Percentiles rank a stretch among this genome's conserved stretches.
Conservation (phyloP, 441 rosid genomes). For the Daphne laureola region DNA sequence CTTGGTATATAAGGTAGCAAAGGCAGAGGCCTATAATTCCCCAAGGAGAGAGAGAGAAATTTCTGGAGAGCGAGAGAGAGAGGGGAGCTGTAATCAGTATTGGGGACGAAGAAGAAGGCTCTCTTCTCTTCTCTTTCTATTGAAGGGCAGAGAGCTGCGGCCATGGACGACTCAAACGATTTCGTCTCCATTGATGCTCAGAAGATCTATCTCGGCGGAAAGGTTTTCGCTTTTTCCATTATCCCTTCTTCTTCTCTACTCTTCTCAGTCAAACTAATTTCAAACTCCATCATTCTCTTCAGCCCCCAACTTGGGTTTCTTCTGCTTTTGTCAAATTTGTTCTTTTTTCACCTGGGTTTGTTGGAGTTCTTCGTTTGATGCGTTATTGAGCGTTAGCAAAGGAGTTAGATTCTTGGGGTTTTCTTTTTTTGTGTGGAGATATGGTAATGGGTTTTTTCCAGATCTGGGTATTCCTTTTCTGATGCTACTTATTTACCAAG, state of each 20-base stretch:
- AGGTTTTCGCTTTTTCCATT: constrained; percentile 28
- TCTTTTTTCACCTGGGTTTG: not conserved
- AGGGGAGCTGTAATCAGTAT: constrained; percentile 2
- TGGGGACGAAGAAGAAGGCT: not conserved
- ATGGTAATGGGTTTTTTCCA: not conserved
- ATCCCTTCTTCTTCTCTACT: not conserved
- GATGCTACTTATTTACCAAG: not conserved
- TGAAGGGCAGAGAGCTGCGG: constrained; percentile 30
- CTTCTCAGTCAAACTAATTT: not conserved
- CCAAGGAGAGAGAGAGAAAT: constrained; percentile 1
- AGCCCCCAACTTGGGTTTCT: not conserved
- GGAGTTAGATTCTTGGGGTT: not conserved
- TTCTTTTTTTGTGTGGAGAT: not conserved
- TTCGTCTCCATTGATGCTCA: constrained; percentile 59
- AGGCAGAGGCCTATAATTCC: constrained; percentile 12
- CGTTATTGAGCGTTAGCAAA: too few relatives aligned
- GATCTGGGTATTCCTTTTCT: constrained; percentile 11
- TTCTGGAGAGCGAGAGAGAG: constrained; percentile 2
- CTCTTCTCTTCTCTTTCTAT: constrained; percentile 15
- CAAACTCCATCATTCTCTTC: not conserved
- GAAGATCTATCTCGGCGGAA: constrained; percentile 83
- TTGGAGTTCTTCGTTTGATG: too few relatives aligned
- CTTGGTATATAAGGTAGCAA: constrained; percentile 24
- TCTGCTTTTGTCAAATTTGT: not conserved
- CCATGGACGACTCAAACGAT: constrained; percentile 58